phyloP scores from a whole-genome alignment of 2,329 filamentous ascomycete genomes.

The Colletotrichum paranaense region DNA sequence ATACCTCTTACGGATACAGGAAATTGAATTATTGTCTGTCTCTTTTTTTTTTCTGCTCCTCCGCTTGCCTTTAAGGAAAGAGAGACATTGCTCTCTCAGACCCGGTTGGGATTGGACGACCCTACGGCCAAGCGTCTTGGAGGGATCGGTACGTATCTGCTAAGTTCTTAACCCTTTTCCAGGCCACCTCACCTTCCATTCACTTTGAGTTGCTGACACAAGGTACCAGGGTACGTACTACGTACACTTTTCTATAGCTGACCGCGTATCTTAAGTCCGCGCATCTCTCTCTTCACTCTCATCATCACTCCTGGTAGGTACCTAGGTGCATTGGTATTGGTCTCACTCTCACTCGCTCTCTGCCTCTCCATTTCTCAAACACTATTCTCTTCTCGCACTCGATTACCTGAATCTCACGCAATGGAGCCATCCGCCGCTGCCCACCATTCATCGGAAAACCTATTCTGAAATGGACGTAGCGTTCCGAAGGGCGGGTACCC shows the following conservation, averaged over 20 bases:
- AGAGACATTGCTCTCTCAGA: not conserved
- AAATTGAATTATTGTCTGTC: not conserved
- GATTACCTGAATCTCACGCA: not conserved
- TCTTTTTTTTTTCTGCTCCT: not conserved
- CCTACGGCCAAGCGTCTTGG: not conserved
- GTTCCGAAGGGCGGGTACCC: not conserved
- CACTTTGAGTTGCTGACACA: too few relatives aligned
- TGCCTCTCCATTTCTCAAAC: not conserved
- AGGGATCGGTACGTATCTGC: not conserved
- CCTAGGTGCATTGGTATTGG: too few relatives aligned
- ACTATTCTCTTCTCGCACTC: not conserved
- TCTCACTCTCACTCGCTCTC: too few relatives aligned
- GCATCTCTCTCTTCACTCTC: not conserved
- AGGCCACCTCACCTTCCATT: too few relatives aligned
- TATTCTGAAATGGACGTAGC: not conserved
- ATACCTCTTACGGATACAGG: not conserved
- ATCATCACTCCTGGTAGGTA: not conserved
- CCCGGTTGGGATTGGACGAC: not conserved
- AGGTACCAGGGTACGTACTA: too few relatives aligned
- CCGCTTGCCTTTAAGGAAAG: not conserved
- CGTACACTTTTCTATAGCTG: not conserved
- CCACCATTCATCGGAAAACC: not conserved
- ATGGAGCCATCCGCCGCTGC: not conserved
- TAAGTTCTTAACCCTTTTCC: not conserved
- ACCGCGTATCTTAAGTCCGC: not conserved